Evolutionary conservation across 1,139 yeast genomes (phyloP), one percentile per base, ranked within the genome.

Genomic region (Pichia kudriavzevii): DNA sequence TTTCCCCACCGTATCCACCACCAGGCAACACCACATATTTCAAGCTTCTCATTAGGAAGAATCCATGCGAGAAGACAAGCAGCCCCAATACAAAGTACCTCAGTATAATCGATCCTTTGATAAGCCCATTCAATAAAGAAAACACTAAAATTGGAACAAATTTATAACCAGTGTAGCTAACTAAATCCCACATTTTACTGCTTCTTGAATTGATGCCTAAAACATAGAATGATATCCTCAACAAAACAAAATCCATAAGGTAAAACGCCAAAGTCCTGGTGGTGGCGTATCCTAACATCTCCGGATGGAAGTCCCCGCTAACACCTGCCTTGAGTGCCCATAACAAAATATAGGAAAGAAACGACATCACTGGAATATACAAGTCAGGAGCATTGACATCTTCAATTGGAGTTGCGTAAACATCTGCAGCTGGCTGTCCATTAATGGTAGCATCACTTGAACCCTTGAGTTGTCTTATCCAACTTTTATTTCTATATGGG

Each of bases 361-460:
- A 75, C 2, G 96, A 84, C 95, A 88, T 87, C 45, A 83, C 62
- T 5, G 99, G 99, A 38, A 93, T 84, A 58, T 93, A 93, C 66
- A 91, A 72, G 58, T 93, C 99, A 2, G 98, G 98, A 0, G 97
- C 94, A 55, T 93, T 93, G 42, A 82, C 68, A 56, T 93, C 98
- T 43, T 76, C 81, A 24, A 71, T 58, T 9, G 95, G 94, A 5
- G 82, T 76, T 1, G 83, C 80, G 55, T 68, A 84, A 12, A 67
- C 61, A 11, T 26, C 29, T 28, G 72, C 77, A 3, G 57, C 54
- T 13, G 40, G 44, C 7, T 59, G 58, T 13, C 64, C 32, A 29
- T 44, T 46, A n/a, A n/a, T n/a, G n/a, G n/a, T n/a, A n/a, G n/a
- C n/a, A n/a, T n/a, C n/a, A 11, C 44, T 10, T 4, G 41, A 51